Base-by-base conservation (phyloP, 192 early-diverging fungal genomes). In the Backusella parvicylindrica region DNA sequence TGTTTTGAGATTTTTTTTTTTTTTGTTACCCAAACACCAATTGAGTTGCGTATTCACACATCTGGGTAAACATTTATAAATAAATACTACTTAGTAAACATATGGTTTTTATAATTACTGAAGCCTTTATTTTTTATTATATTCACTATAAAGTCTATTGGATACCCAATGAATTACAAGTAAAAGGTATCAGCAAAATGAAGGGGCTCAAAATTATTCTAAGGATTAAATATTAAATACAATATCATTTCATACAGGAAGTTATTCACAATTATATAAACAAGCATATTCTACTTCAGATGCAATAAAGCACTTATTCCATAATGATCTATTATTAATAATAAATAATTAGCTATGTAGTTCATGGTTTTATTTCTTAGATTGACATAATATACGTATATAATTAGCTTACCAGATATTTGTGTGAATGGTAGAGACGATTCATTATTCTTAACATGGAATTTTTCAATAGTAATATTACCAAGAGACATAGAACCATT, bases 261-360 rank as follows among this genome's bases (percentile, higher is more conserved):
- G 18, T 21, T 11, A 66, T 35, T 36, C 33, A 36, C 32, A 36
- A 8, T n/a, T n/a, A 66, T 66, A 66, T n/a, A 31, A 66, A 21
- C 18, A 36, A 18, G 18, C 8, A 66, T 16, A 2, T 16, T 49
- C 26, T 37, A 75, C n/a, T 56, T 28, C 12, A 74, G 60, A 12
- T 72, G 49, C 30, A 40, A 71, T 7, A 74, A 40, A 3, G 64
- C 71, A 70, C 77, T 78, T 53, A 81, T 50, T 35, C 83, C 83
- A 75, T 84, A 82, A 66, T 84, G 83, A 77, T 84, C 83, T 83
- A 68, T 63, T 35, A 40, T 0, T 31, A 32, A 65, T 65, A 13
- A 31, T 3, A 31, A 47, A 70, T 1, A 63, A n/a, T 64, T 63
- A 41, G 30, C 30, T 18, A 31, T 68, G 50, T 23, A 30, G 32